Base-by-base conservation (phyloP, 1,284 basidiomycete species). In the Rhizoctonia solani region DNA sequence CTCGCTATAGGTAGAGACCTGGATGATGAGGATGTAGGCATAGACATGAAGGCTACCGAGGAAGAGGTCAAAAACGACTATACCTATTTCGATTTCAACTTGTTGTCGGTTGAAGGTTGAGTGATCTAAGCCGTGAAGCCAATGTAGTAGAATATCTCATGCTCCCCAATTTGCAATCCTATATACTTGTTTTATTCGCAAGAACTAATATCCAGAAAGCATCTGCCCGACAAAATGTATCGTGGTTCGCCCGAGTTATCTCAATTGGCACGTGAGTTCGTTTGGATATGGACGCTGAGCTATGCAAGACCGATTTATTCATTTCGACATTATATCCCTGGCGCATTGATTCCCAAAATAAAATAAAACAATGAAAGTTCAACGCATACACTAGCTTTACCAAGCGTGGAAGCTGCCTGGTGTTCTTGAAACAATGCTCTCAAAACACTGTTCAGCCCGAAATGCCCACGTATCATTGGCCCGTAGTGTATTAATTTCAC, bases 401-500 rank as follows among this genome's bases (percentile, higher is more conserved):
- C 37, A 23, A 47, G 49, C 8, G 37, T 21, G 42, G 52, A 63
- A 19, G 9, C 25, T 3, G n/a, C 59, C 59, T n/a, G 59, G 59
- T 3, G 59, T 52, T 21, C 37, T 50, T 9, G 8, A 13, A 21
- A 63, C 52, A 0, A 52, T 49, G 8, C 8, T 1, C 1, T 63
- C 59, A 3, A 63, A 30, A 30, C 59, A 63, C n/a, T 11, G 16
- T 16, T 63, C 47, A 6, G 29, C 46, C 6, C 47, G 59, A 41
- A 52, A 63, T 19, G 13, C 27, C 59, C 59, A 63, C 8, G 34
- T 21, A 19, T 63, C 47, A 11, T 52, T 30, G 8, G 47, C 59
- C 21, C 59, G 11, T 3, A 32, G 42, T 11, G 59, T 63, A 34
- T 63, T 63, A 14, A 63, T 63, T 41, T 63, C 34, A 41, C 59